Conservation (phyloP, 129 eudicot species). For the Kitagawia praeruptora region DNA sequence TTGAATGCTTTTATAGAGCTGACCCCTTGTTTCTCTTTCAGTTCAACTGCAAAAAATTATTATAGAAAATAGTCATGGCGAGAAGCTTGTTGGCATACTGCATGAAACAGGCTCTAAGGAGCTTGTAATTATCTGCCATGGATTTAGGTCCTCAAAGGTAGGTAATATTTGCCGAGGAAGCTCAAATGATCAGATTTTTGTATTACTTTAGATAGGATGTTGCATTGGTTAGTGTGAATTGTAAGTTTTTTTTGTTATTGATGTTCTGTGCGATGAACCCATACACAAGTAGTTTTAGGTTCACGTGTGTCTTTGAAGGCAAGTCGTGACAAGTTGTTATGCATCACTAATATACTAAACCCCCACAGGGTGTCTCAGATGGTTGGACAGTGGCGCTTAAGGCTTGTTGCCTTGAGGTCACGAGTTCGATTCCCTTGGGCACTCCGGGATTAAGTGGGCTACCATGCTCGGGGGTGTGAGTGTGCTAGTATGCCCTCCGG, state of each 20-base stretch:
- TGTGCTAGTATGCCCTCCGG: too few species aligned
- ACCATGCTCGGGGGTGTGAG: too few species aligned
- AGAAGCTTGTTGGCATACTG: conserved; percentile 69
- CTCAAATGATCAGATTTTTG: not conserved
- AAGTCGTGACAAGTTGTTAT: not conserved
- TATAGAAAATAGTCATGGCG: conserved; percentile 36
- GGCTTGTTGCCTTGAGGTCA: too few species aligned
- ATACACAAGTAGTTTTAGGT: not conserved
- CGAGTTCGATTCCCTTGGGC: too few species aligned
- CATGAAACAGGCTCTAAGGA: conserved; percentile 69
- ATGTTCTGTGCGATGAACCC: not conserved
- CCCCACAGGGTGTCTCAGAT: too few species aligned
- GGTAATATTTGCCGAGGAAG: not conserved
- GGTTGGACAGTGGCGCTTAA: too few species aligned
- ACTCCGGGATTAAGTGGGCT: too few species aligned
- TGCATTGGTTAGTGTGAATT: not conserved
- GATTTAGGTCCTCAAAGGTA: conserved; percentile 68
- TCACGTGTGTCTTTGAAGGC: not conserved
- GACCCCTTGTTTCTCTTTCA: not conserved
- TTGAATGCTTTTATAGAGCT: not conserved
- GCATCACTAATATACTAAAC: not conserved
- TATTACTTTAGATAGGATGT: not conserved
- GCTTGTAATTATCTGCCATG: conserved; percentile 64
- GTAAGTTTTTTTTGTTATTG: not conserved
- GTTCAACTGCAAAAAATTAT: conserved; percentile 26